These are phyloP conservation scores for Sonneratia alba DNA, from an alignment of 345 rosid species.

Conservation along the genomic window DNA sequence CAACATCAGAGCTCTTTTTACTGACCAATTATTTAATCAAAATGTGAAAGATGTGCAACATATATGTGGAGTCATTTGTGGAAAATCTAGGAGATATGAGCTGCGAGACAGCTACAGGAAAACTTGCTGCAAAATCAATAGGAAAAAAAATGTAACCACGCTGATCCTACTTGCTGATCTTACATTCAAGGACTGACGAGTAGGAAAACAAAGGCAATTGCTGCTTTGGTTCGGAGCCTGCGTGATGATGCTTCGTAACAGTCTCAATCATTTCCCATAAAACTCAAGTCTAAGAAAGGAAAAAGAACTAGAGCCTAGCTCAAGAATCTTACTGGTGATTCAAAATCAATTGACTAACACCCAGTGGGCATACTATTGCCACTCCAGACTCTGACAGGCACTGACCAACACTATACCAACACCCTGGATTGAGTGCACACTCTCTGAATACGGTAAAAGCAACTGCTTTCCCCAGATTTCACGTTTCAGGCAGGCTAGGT, in stretches of 20 bases:
- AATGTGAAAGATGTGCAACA: neutral
- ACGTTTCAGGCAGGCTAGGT: neutral
- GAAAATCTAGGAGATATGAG: conserved; percentile 1
- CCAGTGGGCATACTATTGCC: too few relatives aligned
- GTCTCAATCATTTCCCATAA: neutral
- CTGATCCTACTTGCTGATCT: neutral
- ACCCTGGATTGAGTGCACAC: too few relatives aligned
- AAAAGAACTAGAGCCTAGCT: neutral
- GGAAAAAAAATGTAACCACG: neutral
- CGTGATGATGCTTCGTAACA: neutral
- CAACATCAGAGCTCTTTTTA: conserved; percentile 9
- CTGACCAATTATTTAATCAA: neutral
- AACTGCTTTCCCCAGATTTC: too few relatives aligned
- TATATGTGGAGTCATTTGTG: neutral
- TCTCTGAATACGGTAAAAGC: too few relatives aligned
- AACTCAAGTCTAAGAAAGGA: neutral
- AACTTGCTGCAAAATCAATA: neutral
- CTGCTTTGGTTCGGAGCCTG: neutral
- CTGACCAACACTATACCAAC: too few relatives aligned
- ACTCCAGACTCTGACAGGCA: too few relatives aligned
- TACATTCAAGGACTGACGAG: neutral
- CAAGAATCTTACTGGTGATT: neutral
- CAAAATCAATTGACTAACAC: neutral
- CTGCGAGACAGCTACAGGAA: neutral
- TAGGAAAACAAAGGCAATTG: neutral